Conservation (phyloP, 2,329 filamentous ascomycete species). For the Scolecobasidium constrictum region DNA sequence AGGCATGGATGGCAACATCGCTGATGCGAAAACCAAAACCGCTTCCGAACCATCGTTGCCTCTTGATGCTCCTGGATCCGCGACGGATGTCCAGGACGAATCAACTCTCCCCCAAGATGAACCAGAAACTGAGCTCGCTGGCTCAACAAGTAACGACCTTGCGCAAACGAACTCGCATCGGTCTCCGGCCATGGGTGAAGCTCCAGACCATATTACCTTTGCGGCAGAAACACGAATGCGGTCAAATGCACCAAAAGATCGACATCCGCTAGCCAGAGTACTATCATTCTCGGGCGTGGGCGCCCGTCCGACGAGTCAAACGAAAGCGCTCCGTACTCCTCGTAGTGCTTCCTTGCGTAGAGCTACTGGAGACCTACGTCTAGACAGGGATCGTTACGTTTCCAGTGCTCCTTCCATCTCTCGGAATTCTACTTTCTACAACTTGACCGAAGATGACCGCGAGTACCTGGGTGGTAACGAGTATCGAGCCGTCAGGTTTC, state of each 20-base stretch:
- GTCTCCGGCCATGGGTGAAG: too few species aligned
- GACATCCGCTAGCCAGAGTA: too few species aligned
- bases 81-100: too few species aligned
- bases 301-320: not conserved
- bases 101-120: not conserved
- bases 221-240: not conserved
- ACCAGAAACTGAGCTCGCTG: too few species aligned
- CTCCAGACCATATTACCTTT: not conserved
- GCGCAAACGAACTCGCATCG: too few species aligned
- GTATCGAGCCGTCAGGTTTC: conserved; percentile 50
- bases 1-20: not conserved
- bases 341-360: too few species aligned
- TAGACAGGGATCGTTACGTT: too few species aligned
- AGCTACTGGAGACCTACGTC: too few species aligned
- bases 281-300: not conserved
- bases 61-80: not conserved
- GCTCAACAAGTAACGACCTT: too few species aligned
- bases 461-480: conserved; percentile 52
- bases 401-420: conserved; percentile 28
- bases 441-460: conserved; percentile 41
- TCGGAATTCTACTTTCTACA: conserved; percentile 45
- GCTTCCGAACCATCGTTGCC: not conserved
- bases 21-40: not conserved
- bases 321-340: too few species aligned
- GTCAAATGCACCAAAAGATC: too few species aligned